Evolutionary conservation across 106 monocot genomes (phyloP).

Genomic region (Acanthochlamys bracteata): DNA sequence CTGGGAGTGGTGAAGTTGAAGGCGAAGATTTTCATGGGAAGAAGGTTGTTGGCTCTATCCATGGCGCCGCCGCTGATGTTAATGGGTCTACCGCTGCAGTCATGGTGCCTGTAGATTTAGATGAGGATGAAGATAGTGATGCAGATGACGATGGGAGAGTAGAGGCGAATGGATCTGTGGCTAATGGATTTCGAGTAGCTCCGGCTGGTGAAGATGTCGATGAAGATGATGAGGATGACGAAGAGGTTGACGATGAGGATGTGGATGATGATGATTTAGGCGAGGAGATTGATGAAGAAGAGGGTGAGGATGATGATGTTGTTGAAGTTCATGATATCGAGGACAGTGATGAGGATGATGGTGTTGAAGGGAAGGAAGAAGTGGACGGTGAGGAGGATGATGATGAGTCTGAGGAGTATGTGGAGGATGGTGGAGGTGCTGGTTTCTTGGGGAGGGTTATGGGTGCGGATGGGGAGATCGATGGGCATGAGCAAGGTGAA

Average conservation of each 20-base stretch:
- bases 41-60: conserved; percentile 16
- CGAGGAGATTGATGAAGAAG: conserved; percentile 57
- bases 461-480: conserved; percentile 59
- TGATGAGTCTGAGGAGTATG: conserved; percentile 24
- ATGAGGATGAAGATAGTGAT: conserved; percentile 82
- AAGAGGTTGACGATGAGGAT: conserved; percentile 22
- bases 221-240: conserved; percentile 30
- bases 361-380: conserved; percentile 27
- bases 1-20: conserved; percentile 68
- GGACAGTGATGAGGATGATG: conserved; percentile 29
- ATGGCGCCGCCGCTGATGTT: conserved; percentile 4
- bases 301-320: conserved; percentile 45
- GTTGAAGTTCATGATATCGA: conserved; percentile 57
- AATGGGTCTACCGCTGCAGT: neutral
- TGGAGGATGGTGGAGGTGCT: conserved; percentile 25
- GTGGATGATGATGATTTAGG: conserved; percentile 44
- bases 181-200: conserved; percentile 62
- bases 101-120: conserved; percentile 26
- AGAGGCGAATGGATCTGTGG: conserved; percentile 18
- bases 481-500: conserved; percentile 41
- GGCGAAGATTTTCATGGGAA: conserved; percentile 41
- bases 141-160: conserved; percentile 56
- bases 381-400: conserved; percentile 29
- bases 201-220: conserved; percentile 30
- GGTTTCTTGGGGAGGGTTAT: conserved; percentile 18